Evolutionary conservation across 2,329 filamentous ascomycete genomes (phyloP).

Genomic region (Plenodomus biglobosus): DNA sequence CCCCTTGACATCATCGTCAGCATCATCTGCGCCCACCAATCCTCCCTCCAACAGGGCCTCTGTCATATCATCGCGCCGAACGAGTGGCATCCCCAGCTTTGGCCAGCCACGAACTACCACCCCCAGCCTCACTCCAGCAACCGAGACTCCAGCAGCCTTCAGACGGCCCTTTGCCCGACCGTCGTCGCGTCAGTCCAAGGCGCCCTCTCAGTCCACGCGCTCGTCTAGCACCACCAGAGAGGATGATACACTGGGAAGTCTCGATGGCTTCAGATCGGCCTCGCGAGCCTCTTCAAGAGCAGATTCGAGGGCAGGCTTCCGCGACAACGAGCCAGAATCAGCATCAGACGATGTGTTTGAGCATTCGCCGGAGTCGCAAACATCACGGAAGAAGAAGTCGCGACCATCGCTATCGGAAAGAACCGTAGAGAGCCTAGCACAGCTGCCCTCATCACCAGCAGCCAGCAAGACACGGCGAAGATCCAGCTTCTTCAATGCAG

Average conservation of each 20-base stretch:
- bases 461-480: constrained; percentile 60
- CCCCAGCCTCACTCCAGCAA: constrained; percentile 3
- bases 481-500: constrained; percentile 71
- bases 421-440: constrained; percentile 80
- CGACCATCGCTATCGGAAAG: constrained; percentile 72
- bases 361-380: constrained; percentile 15
- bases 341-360: constrained; percentile 20
- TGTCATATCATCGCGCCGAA: constrained; percentile 26
- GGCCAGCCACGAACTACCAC: constrained; percentile 15
- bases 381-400: constrained; percentile 40
- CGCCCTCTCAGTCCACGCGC: constrained; percentile 16
- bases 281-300: constrained; percentile 46
- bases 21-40: constrained; percentile 14
- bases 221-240: constrained; percentile 17
- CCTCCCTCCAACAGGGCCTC: constrained; percentile 26
- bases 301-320: constrained; percentile 40
- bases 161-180: constrained; percentile 43
- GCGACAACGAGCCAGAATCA: constrained; percentile 30
- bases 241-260: constrained; percentile 47
- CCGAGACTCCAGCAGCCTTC: constrained; percentile 36
- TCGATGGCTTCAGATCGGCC: constrained; percentile 48
- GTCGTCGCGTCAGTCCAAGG: constrained; percentile 36
- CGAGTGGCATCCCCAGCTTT: constrained; percentile 23
- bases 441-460: constrained; percentile 73
- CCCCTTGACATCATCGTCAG: constrained; percentile 19